phyloP scores from a whole-genome alignment of 345 rosid genomes.

The Aegle marmelos region DNA sequence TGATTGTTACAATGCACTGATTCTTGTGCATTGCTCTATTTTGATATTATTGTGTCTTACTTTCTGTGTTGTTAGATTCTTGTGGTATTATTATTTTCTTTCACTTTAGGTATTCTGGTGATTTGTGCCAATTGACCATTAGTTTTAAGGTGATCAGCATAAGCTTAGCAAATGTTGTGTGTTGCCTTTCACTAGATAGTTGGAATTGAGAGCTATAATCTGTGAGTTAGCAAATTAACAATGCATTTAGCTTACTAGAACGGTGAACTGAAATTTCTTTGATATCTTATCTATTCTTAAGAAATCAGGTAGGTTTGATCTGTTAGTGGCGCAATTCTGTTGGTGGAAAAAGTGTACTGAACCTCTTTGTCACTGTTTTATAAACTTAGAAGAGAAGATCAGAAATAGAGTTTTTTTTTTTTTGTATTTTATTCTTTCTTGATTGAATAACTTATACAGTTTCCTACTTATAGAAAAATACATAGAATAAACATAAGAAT shows the following conservation, averaged over 20 bases:
- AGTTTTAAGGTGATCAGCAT: not conserved
- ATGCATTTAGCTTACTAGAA: not conserved
- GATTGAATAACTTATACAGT: too few relatives aligned
- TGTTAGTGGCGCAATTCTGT: not conserved
- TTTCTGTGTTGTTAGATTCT: conserved; percentile 2
- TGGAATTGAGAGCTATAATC: not conserved
- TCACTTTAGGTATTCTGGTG: not conserved
- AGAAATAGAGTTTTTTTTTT: too few relatives aligned
- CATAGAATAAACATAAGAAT: too few relatives aligned
- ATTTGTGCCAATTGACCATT: not conserved
- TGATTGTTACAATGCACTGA: not conserved
- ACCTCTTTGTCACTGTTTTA: not conserved
- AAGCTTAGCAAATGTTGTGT: not conserved
- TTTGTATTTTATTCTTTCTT: too few relatives aligned
- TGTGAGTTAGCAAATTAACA: not conserved
- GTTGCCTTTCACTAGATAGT: not conserved
- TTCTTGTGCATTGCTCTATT: not conserved
- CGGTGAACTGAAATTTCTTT: not conserved
- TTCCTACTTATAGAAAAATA: too few relatives aligned
- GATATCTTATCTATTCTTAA: not conserved
- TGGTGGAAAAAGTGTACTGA: not conserved
- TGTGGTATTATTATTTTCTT: not conserved
- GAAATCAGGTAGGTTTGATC: not conserved
- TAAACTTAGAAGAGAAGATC: too few relatives aligned
- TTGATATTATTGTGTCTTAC: not conserved